Conservation (phyloP, 371 early-diverging fungal species). For the Rhizopus microsporus region DNA sequence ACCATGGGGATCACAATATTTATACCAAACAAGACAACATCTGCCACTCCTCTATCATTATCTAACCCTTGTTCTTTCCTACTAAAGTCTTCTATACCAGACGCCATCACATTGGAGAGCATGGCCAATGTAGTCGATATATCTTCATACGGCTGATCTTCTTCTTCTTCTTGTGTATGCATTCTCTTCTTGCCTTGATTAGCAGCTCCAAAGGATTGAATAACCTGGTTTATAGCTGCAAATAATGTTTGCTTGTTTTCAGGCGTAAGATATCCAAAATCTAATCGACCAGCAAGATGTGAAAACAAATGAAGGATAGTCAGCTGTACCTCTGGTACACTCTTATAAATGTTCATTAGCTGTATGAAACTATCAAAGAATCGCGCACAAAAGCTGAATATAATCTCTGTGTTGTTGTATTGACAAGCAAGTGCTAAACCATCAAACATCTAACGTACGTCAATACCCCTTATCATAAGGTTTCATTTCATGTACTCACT, state of each 20-base stretch:
- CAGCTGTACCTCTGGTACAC: constrained; percentile 64
- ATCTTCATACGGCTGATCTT: constrained; percentile 72
- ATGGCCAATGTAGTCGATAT: constrained; percentile 63
- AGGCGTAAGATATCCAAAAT: constrained; percentile 43
- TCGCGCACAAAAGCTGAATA: constrained; percentile 59
- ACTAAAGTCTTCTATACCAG: constrained; percentile 60
- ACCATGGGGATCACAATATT: constrained; percentile 73
- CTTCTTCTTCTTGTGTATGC: constrained; percentile 56
- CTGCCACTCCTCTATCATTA: constrained; percentile 38
- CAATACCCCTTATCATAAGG: not conserved
- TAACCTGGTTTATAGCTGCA: constrained; percentile 44
- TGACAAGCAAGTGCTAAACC: constrained; percentile 76
- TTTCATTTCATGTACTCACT: constrained; percentile 30
- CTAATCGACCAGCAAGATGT: constrained; percentile 53
- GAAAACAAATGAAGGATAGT: constrained; percentile 62
- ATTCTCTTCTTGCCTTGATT: constrained; percentile 60
- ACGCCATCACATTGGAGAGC: constrained; percentile 61
- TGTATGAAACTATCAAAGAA: constrained; percentile 68
- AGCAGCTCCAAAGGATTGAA: constrained; percentile 54
- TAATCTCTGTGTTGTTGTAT: constrained; percentile 59
- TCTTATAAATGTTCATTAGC: constrained; percentile 67
- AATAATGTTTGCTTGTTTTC: constrained; percentile 53
- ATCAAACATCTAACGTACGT: constrained; percentile 60
- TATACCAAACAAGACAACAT: constrained; percentile 72
- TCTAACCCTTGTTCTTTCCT: constrained; percentile 15